Evolutionary conservation across 1,284 basidiomycete species (phyloP).

Genomic region (Cutaneotrichosporon sp.): DNA sequence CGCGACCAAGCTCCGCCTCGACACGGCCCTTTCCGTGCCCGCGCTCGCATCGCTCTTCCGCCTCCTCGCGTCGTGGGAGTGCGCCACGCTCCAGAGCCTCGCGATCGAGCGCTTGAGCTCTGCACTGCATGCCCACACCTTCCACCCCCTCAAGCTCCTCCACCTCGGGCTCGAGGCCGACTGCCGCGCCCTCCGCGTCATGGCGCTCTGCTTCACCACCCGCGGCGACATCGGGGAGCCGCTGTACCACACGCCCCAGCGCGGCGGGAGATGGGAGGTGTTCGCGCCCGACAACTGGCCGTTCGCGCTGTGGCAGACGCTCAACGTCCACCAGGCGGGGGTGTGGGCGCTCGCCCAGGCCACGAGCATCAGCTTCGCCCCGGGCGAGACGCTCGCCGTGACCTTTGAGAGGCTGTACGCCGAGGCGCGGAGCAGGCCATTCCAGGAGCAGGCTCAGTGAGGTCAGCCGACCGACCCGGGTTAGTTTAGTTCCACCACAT

Average conservation of each 20-base stretch:
- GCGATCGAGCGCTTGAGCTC: too few species aligned
- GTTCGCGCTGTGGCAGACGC: not conserved
- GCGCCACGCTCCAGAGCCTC: too few species aligned
- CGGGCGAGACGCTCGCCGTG: not conserved
- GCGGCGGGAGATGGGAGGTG: not conserved
- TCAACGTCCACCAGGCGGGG: not conserved
- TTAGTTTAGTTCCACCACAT: not conserved
- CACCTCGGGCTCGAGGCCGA: not conserved
- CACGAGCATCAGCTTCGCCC: not conserved
- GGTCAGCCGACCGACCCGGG: too few species aligned
- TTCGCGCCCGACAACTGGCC: not conserved
- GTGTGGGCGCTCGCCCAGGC: not conserved
- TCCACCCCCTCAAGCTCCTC: not conserved
- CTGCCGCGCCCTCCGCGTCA: not conserved
- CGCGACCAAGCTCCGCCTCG: too few species aligned
- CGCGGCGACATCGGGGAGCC: not conserved
- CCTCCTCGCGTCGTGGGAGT: too few species aligned
- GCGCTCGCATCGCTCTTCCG: too few species aligned
- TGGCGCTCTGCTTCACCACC: not conserved
- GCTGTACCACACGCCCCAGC: not conserved
- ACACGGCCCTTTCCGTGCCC: too few species aligned
- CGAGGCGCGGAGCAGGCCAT: not conserved
- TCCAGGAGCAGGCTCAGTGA: not conserved
- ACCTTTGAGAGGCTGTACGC: not conserved
- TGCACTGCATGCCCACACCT: too few species aligned